Base-by-base conservation (phyloP, 305 asterid species). In the Fraxinus greggii region DNA sequence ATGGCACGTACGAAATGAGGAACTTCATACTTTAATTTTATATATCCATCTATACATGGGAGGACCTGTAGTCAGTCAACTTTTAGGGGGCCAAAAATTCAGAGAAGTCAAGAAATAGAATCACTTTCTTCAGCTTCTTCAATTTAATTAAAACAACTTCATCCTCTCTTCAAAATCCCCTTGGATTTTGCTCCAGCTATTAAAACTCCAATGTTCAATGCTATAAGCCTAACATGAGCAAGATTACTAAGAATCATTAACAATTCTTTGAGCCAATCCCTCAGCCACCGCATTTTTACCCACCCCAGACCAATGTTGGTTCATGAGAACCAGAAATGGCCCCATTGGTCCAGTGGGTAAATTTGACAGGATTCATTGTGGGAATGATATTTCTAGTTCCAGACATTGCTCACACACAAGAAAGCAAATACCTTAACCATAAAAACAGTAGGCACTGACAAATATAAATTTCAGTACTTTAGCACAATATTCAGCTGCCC, bases 241-340 rank as follows among this genome's bases (percentile, higher is more conserved):
- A 86, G 91, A 77, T 90, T 89, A 42, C 90, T 92, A 0, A 97
- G 97, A 1, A 93, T 89, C 97, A 0, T 80, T 85, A n/a, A 93
- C 95, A 12, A 95, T 91, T 81, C 98, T 85, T 79, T 93, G 96
- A 21, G 98, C 97, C 51, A 95, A 67, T 5, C 98, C 98, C 85
- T 95, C 98, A 12, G 91, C 95, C 15, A 92, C 92, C 0, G 97
- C 97, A 1, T 96, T 94, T 83, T 92, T 94, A 8, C 97, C 98
- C 61, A 92, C 98, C 40, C 97, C 97, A 0, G 97, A 2, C 97
- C 98, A 32, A 92, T 94, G 97, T 93, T 19, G 88, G 89, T 77
- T 87, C 93, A 48, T 88, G 93, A 40, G 93, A 91, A 24, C 83
- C 88, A 7, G 91, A 92, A 19, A 92, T 85, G 42, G 91, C 86